Base-by-base conservation (phyloP, 768 basidiomycete species). In the Amanita pseudoporphyria region DNA sequence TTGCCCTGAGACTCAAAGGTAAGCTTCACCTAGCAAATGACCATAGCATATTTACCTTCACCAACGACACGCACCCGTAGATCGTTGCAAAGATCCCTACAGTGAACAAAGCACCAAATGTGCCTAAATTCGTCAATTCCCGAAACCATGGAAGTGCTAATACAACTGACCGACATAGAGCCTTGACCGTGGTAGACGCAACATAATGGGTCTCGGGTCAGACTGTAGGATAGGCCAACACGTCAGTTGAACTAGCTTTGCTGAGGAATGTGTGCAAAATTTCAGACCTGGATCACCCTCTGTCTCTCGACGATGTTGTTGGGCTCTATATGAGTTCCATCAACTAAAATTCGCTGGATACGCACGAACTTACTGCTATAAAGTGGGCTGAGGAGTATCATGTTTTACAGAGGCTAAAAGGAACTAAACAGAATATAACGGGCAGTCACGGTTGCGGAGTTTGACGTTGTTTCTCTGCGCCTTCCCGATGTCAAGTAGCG, bases 281-380 rank as follows among this genome's bases (percentile, higher is more conserved):
- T 21, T 31, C 38, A 33, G 33, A 87, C 87, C 73, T 89, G 87
- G 64, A 78, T 73, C 39, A 61, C 53, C 68, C 67, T 78, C 67
- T 89, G 87, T 61, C 67, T 81, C 67, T 82, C 77, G 36, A 78
- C 63, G 53, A 87, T 73, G 48, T 62, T 62, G 71, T 89, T 85
- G 56, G 80, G 82, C 46, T 62, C 62, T 74, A 51, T 52, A 56
- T n/a, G 45, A 47, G 10, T 24, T 45, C 16, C 58, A 47, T 36
- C 40, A 49, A 18, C 19, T 41, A 16, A 16, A 45, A 13, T 9
- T 19, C 19, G 57, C 7, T 40, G 32, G 35, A 52, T 36, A 19
- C 43, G 16, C 3, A 9, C 9, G 28, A 21, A 67, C 79, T 54
- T 63, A 87, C 85, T 76, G 70, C 82, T 73, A 62, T 82, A 78